Evolutionary conservation across 2,329 filamentous ascomycete species (phyloP), one percentile per base, ranked within the genome.

Genomic region (Cadophora luteo-olivacea): DNA sequence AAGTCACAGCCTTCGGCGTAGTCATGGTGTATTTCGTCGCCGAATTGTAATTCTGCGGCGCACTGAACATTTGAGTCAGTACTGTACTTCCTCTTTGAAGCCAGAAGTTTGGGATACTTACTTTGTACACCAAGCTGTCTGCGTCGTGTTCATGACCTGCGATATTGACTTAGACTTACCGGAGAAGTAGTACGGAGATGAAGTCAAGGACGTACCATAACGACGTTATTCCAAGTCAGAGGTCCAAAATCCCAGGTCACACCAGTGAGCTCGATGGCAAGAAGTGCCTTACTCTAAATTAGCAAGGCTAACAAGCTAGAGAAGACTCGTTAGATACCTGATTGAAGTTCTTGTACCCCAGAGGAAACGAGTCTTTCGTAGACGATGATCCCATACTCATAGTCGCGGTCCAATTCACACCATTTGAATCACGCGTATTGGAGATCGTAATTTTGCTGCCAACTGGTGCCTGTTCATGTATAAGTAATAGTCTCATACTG

Each of bases 211-310:
- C 51, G 9, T 55, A 70, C 70, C 64, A 72, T 71, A 3, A 61
- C 58, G 14, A 71, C 60, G 61, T 72, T 66, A 16, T 71, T 68
- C 64, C 67, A 82, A 8, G 76, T 77, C n/a, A 82, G 73, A 12
- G 75, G 67, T 1, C 81, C 80, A 68, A 82, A 82, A 69, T 80
- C 74, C 80, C 80, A 82, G n/a, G 70, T 70, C 11, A 79, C 77
- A 52, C 76, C 78, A 22, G 76, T 77, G 1, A 81, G 73, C 69
- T 82, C 81, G 51, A 82, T 81, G 1, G 80, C 80, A 60, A 82
- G 80, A 9, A 82, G 66, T 6, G 75, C 81, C 68, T 82, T 79
- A 38, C 9, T 25, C 22, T 2, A 52, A 4, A 4, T 52, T 16
- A 45, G 41, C 41, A 3, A 52, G 4, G 36, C 36, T 9, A 9